These are phyloP conservation scores for Starmerella bacillaris DNA, from an alignment of 805 yeast genomes.

Conservation along the genomic window DNA sequence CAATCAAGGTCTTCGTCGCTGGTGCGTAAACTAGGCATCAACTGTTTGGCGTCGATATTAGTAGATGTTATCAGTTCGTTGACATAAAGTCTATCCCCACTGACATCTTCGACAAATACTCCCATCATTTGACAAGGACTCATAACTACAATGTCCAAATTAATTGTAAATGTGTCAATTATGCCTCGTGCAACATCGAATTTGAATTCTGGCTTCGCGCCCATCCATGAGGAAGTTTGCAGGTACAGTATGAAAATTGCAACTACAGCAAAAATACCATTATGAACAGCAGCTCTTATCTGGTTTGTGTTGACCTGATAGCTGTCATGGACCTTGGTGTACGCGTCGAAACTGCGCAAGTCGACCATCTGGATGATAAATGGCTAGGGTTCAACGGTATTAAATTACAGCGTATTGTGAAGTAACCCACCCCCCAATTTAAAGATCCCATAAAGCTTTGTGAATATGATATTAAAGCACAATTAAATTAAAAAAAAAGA, in stretches of 20 bases:
- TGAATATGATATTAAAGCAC: no score
- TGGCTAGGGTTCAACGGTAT: no score
- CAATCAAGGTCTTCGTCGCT: constrained; percentile 24
- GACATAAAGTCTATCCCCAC: constrained; percentile 64
- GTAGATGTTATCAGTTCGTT: constrained; percentile 45
- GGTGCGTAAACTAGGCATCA: neutral
- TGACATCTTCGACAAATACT: constrained; percentile 58
- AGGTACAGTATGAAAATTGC: constrained; percentile 56
- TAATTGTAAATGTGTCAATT: constrained; percentile 43
- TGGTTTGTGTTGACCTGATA: constrained; percentile 36
- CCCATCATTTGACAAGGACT: constrained; percentile 68
- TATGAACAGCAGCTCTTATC: neutral
- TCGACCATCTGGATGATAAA: constrained; percentile 1
- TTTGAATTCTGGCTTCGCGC: constrained; percentile 62
- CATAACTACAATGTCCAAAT: constrained; percentile 61
- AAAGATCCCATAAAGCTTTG: no score
- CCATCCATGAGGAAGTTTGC: constrained; percentile 67
- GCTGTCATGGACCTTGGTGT: constrained; percentile 52
- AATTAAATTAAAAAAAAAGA: no score
- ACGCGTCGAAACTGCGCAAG: constrained; percentile 51
- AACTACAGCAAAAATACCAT: constrained; percentile 15
- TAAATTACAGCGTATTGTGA: no score
- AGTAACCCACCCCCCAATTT: no score
- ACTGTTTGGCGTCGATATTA: constrained; percentile 24
- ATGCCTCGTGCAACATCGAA: constrained; percentile 54